Percentiles rank a stretch among this genome's conserved stretches.
Evolutionary conservation across 129 eudicot genomes (phyloP).

Genomic region (Centaurea solstitialis): DNA sequence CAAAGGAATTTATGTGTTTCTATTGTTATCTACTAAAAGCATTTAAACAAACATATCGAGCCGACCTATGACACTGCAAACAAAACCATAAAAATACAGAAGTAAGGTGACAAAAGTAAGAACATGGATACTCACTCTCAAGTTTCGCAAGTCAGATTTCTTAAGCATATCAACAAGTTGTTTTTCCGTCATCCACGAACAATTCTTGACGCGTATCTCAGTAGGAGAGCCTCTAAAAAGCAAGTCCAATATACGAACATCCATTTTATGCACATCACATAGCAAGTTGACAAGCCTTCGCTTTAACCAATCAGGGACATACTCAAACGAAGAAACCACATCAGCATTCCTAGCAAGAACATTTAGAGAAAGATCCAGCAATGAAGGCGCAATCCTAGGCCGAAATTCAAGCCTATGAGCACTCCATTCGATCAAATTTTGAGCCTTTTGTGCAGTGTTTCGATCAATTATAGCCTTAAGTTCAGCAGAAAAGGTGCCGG

Average conservation of each 20-base stretch:
- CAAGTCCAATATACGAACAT: conserved; percentile 34
- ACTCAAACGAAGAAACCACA: conserved; percentile 44
- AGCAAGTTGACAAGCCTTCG: conserved; percentile 35
- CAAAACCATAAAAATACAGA: not conserved
- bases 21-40: not conserved
- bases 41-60: not conserved
- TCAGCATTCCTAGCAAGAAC: conserved; percentile 54
- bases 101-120: not conserved
- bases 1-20: not conserved
- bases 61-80: not conserved
- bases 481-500: conserved; percentile 38
- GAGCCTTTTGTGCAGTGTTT: conserved; percentile 17
- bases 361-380: conserved; percentile 48
- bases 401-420: conserved; percentile 16
- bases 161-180: conserved; percentile 33
- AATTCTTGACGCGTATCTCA: conserved; percentile 55
- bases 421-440: conserved; percentile 46
- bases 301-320: conserved; percentile 43
- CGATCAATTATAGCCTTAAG: conserved; percentile 35
- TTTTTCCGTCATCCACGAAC: conserved; percentile 52
- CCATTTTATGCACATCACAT: conserved; percentile 51
- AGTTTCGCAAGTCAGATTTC: conserved; percentile 32
- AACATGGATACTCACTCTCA: conserved; percentile 33
- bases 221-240: conserved; percentile 45
- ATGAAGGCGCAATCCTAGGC: conserved; percentile 41